phyloP scores from a whole-genome alignment of 441 rosid genomes.

The Isatis lusitanica region DNA sequence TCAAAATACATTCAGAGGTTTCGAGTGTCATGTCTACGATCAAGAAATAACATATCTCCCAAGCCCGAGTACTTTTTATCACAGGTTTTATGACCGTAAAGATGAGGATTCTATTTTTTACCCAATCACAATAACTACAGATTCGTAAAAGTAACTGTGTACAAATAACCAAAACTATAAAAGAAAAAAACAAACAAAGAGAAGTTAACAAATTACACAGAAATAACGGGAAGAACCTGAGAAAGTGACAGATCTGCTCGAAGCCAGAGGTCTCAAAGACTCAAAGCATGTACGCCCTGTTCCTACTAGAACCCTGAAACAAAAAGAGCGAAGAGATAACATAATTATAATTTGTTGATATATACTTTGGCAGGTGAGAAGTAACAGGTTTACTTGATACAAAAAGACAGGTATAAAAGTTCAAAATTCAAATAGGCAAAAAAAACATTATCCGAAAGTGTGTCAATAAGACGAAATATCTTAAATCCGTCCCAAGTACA shows the following conservation, averaged over 20 bases:
- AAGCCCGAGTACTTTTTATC: conserved; percentile 16
- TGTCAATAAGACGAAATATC: conserved; percentile 95
- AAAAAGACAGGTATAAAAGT: conserved; percentile 5
- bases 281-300: conserved; percentile 96
- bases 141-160: conserved; percentile 8
- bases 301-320: conserved; percentile 88
- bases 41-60: not conserved
- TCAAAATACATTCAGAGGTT: not conserved
- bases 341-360: not conserved
- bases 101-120: conserved; percentile 7
- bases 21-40: conserved; percentile 11
- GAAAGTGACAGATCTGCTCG: conserved; percentile 81
- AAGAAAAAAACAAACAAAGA: no score
- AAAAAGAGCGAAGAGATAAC: not conserved
- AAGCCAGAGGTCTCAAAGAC: conserved; percentile 95
- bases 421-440: conserved; percentile 5
- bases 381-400: conserved; percentile 2
- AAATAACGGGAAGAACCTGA: conserved; percentile 52
- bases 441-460: conserved; percentile 55
- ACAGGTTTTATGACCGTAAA: not conserved
- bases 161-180: not conserved
- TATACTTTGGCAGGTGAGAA: not conserved
- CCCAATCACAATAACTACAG: conserved; percentile 18
- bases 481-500: conserved; percentile 97
- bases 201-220: conserved; percentile 13